These are phyloP conservation scores for Lentinula novae-zelandiae DNA, from an alignment of 1,284 basidiomycete genomes.

Conservation along the genomic window DNA sequence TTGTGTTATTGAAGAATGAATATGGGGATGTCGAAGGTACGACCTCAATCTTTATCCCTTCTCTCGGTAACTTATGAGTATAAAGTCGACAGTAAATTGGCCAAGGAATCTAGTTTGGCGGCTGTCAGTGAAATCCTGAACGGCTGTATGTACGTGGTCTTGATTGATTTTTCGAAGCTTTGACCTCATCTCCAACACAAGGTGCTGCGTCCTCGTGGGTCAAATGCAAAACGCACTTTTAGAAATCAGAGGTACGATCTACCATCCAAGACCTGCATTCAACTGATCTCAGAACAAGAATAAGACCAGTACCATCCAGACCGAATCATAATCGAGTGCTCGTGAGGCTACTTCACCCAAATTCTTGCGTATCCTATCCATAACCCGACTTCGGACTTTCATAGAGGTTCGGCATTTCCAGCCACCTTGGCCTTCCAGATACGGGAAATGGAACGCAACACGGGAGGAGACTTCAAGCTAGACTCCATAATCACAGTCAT, in stretches of 20 bases:
- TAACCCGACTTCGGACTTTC: slow-evolving; percentile 7
- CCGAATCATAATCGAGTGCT: slow-evolving; percentile 90
- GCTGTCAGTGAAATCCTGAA: slow-evolving; percentile 90
- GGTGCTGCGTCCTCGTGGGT: slow-evolving; percentile 89
- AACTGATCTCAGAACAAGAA: neutral
- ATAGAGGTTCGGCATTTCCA: slow-evolving; percentile 82
- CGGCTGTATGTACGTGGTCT: slow-evolving; percentile 73
- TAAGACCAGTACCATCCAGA: slow-evolving; percentile 79
- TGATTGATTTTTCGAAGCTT: neutral
- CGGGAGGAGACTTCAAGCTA: slow-evolving; percentile 70
- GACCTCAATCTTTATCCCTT: slow-evolving; percentile 4
- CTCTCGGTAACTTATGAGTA: neutral
- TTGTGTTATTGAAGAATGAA: slow-evolving; percentile 87
- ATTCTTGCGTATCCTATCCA: neutral
- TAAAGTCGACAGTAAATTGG: slow-evolving; percentile 83
- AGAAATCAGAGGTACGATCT: slow-evolving; percentile 68
- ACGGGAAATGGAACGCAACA: slow-evolving; percentile 79
- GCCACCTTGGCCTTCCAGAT: slow-evolving; percentile 91
- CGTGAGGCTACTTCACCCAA: slow-evolving; percentile 43
- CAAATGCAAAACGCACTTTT: slow-evolving; percentile 87
- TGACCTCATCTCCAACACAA: slow-evolving; percentile 23
- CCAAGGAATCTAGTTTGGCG: slow-evolving; percentile 75
- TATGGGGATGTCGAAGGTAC: slow-evolving; percentile 80
- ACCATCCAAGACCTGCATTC: neutral
- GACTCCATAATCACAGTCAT: slow-evolving; percentile 89